Conservation (phyloP, 31 red algal genomes). For the Endocladia muricata region DNA sequence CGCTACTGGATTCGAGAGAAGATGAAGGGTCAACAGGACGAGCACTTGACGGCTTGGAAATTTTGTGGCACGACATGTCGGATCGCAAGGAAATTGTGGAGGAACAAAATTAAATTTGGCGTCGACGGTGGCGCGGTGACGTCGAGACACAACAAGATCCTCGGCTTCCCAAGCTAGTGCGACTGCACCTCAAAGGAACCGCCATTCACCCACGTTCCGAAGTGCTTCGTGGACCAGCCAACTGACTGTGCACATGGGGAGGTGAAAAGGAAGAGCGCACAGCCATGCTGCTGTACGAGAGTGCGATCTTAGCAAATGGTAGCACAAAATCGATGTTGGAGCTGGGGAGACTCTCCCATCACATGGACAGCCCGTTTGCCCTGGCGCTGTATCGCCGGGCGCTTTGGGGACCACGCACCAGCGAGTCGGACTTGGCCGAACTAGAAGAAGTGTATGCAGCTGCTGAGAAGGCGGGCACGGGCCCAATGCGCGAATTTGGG, state of each 20-base stretch:
- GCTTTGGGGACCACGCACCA: no score
- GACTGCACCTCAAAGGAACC: slow-evolving; percentile 30
- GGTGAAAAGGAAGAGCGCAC: slow-evolving; percentile 14
- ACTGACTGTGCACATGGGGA: slow-evolving; percentile 45
- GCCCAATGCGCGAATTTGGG: no score
- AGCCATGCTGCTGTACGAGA: slow-evolving; percentile 56
- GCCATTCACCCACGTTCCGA: slow-evolving; percentile 15
- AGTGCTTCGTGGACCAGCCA: slow-evolving; percentile 43
- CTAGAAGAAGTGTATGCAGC: no score
- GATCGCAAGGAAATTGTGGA: slow-evolving; percentile 1
- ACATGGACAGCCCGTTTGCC: neutral
- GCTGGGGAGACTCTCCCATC: slow-evolving; percentile 2
- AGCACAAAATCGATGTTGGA: slow-evolving; percentile 47
- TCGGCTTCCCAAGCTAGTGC: slow-evolving; percentile 12
- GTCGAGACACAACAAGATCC: slow-evolving; percentile 10
- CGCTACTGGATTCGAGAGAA: slow-evolving; percentile 17
- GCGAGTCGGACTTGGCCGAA: no score
- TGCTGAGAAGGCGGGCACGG: no score
- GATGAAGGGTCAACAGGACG: no score
- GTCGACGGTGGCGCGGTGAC: slow-evolving; percentile 3
- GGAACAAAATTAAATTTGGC: neutral
- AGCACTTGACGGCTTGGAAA: slow-evolving; percentile 28
- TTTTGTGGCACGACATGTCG: slow-evolving; percentile 56
- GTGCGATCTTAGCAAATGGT: slow-evolving; percentile 50
- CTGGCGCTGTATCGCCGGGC: neutral